Evolutionary conservation across 2,329 filamentous ascomycete species (phyloP), one percentile per base, ranked within the genome.

Genomic region (Neonectria neomacrospora): DNA sequence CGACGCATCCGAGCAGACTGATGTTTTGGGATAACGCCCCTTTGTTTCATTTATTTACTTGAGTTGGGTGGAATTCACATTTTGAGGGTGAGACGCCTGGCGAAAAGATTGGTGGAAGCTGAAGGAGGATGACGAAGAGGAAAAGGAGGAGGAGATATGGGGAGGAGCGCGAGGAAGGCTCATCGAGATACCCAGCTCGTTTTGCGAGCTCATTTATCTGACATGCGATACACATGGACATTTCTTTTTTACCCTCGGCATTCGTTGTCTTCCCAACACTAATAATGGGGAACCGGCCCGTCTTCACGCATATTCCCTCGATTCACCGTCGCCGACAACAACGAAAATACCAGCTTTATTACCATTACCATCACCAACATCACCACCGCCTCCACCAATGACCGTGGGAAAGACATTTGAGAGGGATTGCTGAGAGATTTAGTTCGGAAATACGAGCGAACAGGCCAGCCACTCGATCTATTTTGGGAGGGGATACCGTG

Each of bases 131-230:
- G 20, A 39, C n/a, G 44, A 41, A 18, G 32, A 39, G 18, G 54
- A 14, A 60, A 56, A 59, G 55, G 64, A 63, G 66, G 66, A 67
- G 65, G 63, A 68, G 65, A 67, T 62, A 56, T 58, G 60, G 51
- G 57, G 67, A 63, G 67, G 66, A 71, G 67, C 66, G 67, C 64
- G 67, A 66, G 66, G 67, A 70, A 71, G 66, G 71, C 75, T 73
- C 71, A 74, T 71, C 68, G 76, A 79, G 77, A 80, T 80, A 80
- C 78, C 78, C 77, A 78, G 76, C 75, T 78, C 74, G 70, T 73
- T 73, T 67, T 64, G 68, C 73, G 75, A 75, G 74, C 75, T 77
- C 75, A 75, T 76, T 75, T 70, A 73, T 75, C 74, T 73, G 71
- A 74, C 72, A 70, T 71, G 73, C 72, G 65, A 75, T 66, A 65